phyloP scores from a whole-genome alignment of 805 yeast genomes.

The Ogataea philodendri region DNA sequence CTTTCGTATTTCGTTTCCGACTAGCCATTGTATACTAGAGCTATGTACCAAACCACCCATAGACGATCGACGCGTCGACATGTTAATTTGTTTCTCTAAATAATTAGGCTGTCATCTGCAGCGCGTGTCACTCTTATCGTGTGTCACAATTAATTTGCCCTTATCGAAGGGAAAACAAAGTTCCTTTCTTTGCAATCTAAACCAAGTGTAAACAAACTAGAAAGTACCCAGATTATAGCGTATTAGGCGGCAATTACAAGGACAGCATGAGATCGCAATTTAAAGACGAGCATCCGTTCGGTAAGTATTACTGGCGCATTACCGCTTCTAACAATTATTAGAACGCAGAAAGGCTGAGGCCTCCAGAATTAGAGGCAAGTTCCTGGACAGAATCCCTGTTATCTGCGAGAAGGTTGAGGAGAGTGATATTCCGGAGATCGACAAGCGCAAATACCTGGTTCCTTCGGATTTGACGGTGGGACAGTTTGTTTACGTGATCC shows the following conservation, averaged over 20 bases:
- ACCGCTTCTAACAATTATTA: constrained; percentile 4
- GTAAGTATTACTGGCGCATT: constrained; percentile 43
- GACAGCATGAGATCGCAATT: constrained; percentile 79
- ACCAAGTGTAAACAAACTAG: constrained; percentile 4
- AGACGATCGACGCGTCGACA: constrained; percentile 19
- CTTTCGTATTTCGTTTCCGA: constrained; percentile 16
- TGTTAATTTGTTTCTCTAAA: background rate
- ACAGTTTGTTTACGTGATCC: constrained; percentile 94
- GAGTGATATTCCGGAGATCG: constrained; percentile 93
- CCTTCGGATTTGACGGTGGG: constrained; percentile 97
- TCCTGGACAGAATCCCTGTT: constrained; percentile 90
- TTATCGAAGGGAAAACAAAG: constrained; percentile 13
- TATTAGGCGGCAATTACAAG: constrained; percentile 5
- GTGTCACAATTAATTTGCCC: constrained; percentile 18
- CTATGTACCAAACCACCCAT: too few species aligned
- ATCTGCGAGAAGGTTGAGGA: constrained; percentile 97
- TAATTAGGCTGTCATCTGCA: constrained; percentile 11
- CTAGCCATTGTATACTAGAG: constrained; percentile 8
- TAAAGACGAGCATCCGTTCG: constrained; percentile 94
- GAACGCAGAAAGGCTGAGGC: constrained; percentile 96
- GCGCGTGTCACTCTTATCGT: constrained; percentile 21
- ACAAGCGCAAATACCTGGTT: constrained; percentile 93
- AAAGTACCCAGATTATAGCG: constrained; percentile 1
- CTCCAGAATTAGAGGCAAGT: constrained; percentile 82
- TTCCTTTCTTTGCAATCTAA: constrained; percentile 4